Evolutionary conservation across 2,329 filamentous ascomycete species (phyloP), one percentile per base, ranked within the genome.

Genomic region (Calonectria montana): DNA sequence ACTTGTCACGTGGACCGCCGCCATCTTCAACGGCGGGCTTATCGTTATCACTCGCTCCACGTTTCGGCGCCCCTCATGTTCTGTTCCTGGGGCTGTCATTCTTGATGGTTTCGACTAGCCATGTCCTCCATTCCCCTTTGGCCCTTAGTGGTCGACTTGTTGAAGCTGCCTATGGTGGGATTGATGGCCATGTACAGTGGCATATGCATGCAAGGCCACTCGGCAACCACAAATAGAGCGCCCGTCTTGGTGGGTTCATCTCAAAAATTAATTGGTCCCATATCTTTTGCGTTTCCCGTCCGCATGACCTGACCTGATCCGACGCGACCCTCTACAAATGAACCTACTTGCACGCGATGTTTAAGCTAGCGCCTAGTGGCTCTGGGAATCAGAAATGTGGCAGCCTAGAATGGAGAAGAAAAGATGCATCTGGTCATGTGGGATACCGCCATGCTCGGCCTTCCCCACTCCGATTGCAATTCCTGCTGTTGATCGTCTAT

Each of bases 1-100:
- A 74, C n/a, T 0, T 27, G 59, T 78, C 77, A 79, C 77, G 77
- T 79, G 77, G 0, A 0, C 2, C 3, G 2, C 31, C 18, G 23
- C n/a, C 55, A 41, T n/a, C 8, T 27, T 61, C 37, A 41, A 25
- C 25, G 16, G 48, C 15, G 16, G n/a, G 29, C 10, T 59, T 39
- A 16, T 57, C 53, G 10, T 57, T 23, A 29, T 53, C 48, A 16
- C 13, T 13, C 13, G 23, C 29, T 55, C 55, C 65, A 68, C 65
- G 65, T 63, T n/a, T 27, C 37, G 16, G 29, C 4, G 43, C 23
- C 37, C 29, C 15, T 37, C 29, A 35, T 35, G 31, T 7, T 10
- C 9, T 35, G 31, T 7, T 10, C 13, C 10, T 12, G 13, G 53
- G 21, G 12, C 31, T 39, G 53, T 25, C 53, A 18, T 37, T 59